Evolutionary conservation across 2,329 filamentous ascomycete species (phyloP), one percentile per base, ranked within the genome.

Genomic region (Grosmannia huntii): DNA sequence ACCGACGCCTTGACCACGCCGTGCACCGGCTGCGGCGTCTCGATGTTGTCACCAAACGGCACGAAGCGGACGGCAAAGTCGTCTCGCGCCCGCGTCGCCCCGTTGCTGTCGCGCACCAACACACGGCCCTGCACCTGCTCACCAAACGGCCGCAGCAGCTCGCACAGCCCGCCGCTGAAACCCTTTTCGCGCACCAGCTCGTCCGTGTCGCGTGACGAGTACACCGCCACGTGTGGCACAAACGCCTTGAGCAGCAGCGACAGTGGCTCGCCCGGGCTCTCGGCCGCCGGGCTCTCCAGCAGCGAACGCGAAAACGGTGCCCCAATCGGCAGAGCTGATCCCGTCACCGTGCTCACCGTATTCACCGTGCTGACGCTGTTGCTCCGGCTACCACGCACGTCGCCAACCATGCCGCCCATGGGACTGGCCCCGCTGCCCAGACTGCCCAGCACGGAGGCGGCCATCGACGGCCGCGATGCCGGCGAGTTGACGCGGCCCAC

Each of bases 41-140:
- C 79, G 19, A 83, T 67, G 25, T 78, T 75, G 63, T 80, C 76
- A 1, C 83, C 84, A 57, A 95, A 81, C 60, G 83, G 81, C 5
- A 87, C 84, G 69, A 99, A 96, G 58, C 90, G 86, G 59, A 99
- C 80, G 1, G 89, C 86, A 71, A 90, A 99, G 69, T 97, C 90
- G 58, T 96, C 92, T 75, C 87, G 92, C 46, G 83, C 81, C 67
- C 84, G 84, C 68, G 90, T 91, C 50, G 86, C 82, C 10, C 94
- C 92, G 64, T 89, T 84, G 68, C 91, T 96, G 71, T 99, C 94
- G 65, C 94, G 79, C 58, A 97, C 86, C 4, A 88, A 88, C 56
- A 99, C 86, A 67, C 94, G 95, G 33, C 94, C 94, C 55, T 86
- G 82, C 0, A 97, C 80, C 19, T 79, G 82, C 72, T 99, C 94